phyloP scores from a whole-genome alignment of 306 rosid species.

The Lablab purpureus region DNA sequence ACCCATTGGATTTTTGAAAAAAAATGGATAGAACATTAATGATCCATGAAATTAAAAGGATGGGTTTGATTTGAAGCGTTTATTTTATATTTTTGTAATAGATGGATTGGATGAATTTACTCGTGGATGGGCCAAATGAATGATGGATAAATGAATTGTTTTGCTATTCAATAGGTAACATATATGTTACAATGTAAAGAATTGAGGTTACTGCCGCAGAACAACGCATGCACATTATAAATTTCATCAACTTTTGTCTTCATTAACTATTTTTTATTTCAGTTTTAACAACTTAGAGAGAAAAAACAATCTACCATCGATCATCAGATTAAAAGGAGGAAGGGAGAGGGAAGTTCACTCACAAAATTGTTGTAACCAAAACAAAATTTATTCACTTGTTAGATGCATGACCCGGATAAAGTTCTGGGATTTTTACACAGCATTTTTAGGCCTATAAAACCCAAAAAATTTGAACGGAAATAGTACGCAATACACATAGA shows the following conservation, averaged over 20 bases:
- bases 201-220: background rate
- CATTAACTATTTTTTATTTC: constrained; percentile 1
- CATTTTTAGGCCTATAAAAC: constrained; percentile 23
- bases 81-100: too few relatives aligned
- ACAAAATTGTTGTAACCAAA: constrained; percentile 35
- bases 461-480: constrained; percentile 2
- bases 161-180: background rate
- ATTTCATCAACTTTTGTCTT: constrained; percentile 31
- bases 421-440: constrained; percentile 15
- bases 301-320: background rate
- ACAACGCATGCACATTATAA: constrained; percentile 25
- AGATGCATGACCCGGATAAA: constrained; percentile 12
- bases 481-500: constrained; percentile 26
- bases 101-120: too few relatives aligned
- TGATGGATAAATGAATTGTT: too few relatives aligned
- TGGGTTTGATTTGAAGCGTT: too few relatives aligned
- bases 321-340: background rate
- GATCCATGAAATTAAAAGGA: too few relatives aligned
- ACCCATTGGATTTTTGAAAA: too few relatives aligned
- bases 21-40: too few relatives aligned
- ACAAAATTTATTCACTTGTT: constrained; percentile 12
- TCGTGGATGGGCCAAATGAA: too few relatives aligned
- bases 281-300: constrained; percentile 28
- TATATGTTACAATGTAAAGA: constrained; percentile 11
- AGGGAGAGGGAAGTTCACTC: background rate